phyloP scores from a whole-genome alignment of 768 basidiomycete species.

The Multifurca ochricompacta region DNA sequence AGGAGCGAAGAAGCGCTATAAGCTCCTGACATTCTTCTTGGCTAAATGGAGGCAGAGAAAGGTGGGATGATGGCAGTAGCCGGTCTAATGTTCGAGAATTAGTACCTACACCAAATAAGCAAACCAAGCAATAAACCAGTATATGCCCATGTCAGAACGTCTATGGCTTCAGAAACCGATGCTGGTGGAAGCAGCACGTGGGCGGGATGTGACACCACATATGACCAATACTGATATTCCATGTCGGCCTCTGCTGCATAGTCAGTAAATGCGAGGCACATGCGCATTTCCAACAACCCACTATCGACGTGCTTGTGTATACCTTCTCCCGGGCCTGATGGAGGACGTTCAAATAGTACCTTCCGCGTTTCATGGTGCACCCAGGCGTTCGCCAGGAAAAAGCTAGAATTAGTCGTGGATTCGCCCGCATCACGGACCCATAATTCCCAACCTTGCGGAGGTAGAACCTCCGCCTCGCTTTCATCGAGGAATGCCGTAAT shows the following conservation, averaged over 20 bases:
- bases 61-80: conserved; percentile 51
- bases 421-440: conserved; percentile 48
- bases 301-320: conserved; percentile 33
- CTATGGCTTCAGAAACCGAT: conserved; percentile 61
- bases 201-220: conserved; percentile 71
- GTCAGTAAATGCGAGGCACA: background rate
- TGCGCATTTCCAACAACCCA: conserved; percentile 24
- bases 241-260: conserved; percentile 51
- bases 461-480: conserved; percentile 29
- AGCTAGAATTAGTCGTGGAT: conserved; percentile 26
- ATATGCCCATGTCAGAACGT: conserved; percentile 74
- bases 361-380: conserved; percentile 56
- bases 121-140: conserved; percentile 40
- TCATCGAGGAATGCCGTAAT: conserved; percentile 40
- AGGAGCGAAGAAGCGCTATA: conserved; percentile 46
- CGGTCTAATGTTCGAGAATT: conserved; percentile 41
- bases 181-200: conserved; percentile 50
- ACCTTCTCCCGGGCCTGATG: conserved; percentile 23
- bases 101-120: background rate
- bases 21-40: conserved; percentile 76
- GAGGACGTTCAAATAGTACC: conserved; percentile 41
- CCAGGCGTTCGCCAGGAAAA: conserved; percentile 44
- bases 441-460: conserved; percentile 42
- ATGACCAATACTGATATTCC: conserved; percentile 78
- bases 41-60: conserved; percentile 57